Base-by-base conservation (phyloP, 352 stramenopile species). In the Saprolegnia diclina region DNA sequence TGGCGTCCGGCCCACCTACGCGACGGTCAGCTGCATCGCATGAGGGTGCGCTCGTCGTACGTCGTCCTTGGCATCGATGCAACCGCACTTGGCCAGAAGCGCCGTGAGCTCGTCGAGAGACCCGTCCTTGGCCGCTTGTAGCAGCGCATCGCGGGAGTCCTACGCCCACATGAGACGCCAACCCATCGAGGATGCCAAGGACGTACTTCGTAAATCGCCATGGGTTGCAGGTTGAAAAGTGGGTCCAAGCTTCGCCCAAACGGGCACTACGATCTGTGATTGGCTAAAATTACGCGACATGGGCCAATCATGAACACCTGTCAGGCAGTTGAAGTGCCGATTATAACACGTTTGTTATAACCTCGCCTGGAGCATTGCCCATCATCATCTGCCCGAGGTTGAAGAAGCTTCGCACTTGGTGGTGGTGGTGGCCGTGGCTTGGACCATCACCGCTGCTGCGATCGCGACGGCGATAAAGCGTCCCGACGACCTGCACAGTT, bases 341-440 rank as follows among this genome's bases (percentile, higher is more conserved):
- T 48, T 48, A 4, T 48, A 59, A 40, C 52, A 59, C 52, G 16
- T 13, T 16, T 59, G 52, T 59, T 59, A 59, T 26, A 59, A 59
- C 13, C 3, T 14, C 42, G 42, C 42, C 4, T n/a, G 18, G 13
- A n/a, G 42, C 42, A 48, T 11, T 48, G 2, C 42, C 42, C 42
- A 48, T 35, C 29, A 35, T 35, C 29, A 35, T 35, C 29, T 35
- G 29, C 2, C 2, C 29, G 29, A 35, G 29, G 29, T 35, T 35
- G 29, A 35, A 35, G 29, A 35, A 35, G 29, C 29, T 35, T 35
- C 29, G 29, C 29, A 35, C 29, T 35, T 35, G 29, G 29, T 35
- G 29, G 29, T 5, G 29, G 29, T 35, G 29, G 29, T 35, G 29
- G 29, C 29, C 29, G 29, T 5, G 5, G 29, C 29, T 35, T 35